Evolutionary conservation across 176 grass and related monocot genomes (phyloP).

Genomic region (Alopecurus myosuroides): DNA sequence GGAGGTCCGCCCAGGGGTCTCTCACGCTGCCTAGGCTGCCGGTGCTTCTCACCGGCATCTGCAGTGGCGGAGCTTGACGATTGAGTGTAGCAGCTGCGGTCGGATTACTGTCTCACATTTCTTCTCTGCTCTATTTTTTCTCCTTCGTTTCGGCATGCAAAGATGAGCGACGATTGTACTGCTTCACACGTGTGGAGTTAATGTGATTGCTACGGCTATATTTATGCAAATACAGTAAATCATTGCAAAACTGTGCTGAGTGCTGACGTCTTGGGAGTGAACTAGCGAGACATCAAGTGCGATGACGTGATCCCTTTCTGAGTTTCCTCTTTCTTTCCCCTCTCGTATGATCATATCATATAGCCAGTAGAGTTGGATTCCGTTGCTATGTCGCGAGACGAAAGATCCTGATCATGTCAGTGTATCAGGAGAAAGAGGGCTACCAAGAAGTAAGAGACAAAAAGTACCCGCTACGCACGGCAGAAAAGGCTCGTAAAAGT

Average conservation of each 20-base stretch:
- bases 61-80: slow-evolving; percentile 33
- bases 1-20: slow-evolving; percentile 26
- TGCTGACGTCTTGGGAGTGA: neutral
- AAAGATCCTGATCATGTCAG: neutral
- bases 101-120: neutral
- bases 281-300: neutral
- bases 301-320: neutral
- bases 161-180: neutral
- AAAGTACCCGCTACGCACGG: neutral
- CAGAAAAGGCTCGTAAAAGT: neutral
- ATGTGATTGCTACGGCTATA: neutral
- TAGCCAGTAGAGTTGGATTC: neutral
- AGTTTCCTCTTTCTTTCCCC: neutral
- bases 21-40: slow-evolving; percentile 39
- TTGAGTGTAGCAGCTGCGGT: neutral
- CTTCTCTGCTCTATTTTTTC: neutral
- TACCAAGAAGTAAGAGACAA: neutral
- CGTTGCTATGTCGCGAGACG: neutral
- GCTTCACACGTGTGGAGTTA: neutral
- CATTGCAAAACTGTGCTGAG: neutral
- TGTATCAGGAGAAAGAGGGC: neutral
- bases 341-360: neutral
- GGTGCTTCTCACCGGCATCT: slow-evolving; percentile 54
- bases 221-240: neutral
- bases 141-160: neutral